Evolutionary conservation across 2,329 filamentous ascomycete genomes (phyloP), one percentile per base, ranked within the genome.

Genomic region (Lachnellula willkommii): DNA sequence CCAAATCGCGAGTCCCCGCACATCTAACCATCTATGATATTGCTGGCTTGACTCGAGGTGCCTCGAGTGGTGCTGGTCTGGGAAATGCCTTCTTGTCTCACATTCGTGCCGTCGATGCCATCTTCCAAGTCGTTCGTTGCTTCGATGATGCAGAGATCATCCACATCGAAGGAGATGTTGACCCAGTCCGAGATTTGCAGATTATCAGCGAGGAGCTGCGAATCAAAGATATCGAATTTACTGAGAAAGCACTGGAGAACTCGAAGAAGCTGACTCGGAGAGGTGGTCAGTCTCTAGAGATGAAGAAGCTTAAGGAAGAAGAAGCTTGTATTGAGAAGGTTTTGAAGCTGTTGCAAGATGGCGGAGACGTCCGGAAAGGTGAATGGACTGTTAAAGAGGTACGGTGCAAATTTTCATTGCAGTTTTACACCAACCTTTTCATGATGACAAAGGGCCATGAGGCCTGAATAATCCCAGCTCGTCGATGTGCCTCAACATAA

Each of bases 391-490:
- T 91, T 50, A 99, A 97, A 78, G 94, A 99, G 89, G 94, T 97
- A 88, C 75, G 87, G 74, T 55, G 59, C 56, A 48, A 35, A 55
- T 56, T 59, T 61, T 67, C 63, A 61, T 61, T 49, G 57, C 43
- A 53, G 65, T 62, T 59, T 58, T 65, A 59, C 54, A 12, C 9
- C 54, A 43, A 56, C 56, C 66, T 68, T 84, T 77, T 72, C 68
- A 87, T 96, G 94, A 97, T 97, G 94, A 97, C 86, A 88, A 95
- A 96, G 88, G 94, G 91, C 90, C 85, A 82, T 79, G 79, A 76
- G 82, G 89, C 90, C 92, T 88, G 88, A 91, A 69, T 89, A 92
- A 95, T 90, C 94, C 94, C 94, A 99, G 94, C 94, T 99, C 94
- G 88, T 96, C 87, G 93, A 97, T 87, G 15, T 84, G 82, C 83